A percentile compares a stretch with the other conserved stretches of the same genome.
Evolutionary conservation across 2,329 filamentous ascomycete genomes (phyloP).

Genomic region (Trichoderma brevicompactum): DNA sequence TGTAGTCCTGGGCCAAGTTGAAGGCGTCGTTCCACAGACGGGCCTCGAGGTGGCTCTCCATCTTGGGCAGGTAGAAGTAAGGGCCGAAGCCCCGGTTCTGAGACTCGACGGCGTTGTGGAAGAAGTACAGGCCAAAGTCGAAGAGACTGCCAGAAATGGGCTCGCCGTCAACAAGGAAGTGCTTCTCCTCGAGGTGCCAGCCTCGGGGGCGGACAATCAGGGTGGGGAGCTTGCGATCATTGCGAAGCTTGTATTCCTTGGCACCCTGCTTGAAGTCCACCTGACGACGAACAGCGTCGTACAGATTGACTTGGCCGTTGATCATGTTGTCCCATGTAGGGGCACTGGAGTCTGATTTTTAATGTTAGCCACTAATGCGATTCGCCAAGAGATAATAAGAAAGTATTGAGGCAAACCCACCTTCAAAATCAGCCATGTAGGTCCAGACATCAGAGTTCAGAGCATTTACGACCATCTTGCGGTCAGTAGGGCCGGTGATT

Average conservation of each 20-base stretch:
- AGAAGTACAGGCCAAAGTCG: conserved; percentile 99
- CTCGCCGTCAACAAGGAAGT: conserved; percentile 93
- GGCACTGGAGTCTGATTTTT: conserved; percentile 78
- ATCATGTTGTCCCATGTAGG: conserved; percentile 99
- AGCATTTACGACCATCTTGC: conserved; percentile 99
- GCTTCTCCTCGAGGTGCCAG: conserved; percentile 99
- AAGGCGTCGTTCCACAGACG: conserved; percentile 98
- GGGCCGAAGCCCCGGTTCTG: conserved; percentile 83
- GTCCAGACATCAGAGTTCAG: conserved; percentile 96
- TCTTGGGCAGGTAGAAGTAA: conserved; percentile 98
- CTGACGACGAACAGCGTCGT: conserved; percentile 91
- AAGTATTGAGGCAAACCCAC: conserved; percentile 52
- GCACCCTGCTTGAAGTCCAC: conserved; percentile 94
- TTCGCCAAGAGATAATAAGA: neutral
- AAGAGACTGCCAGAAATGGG: conserved; percentile 91
- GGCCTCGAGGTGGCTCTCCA: conserved; percentile 97
- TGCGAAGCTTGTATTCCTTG: conserved; percentile 98
- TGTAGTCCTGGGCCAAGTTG: conserved; percentile 92
- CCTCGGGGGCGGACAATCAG: conserved; percentile 93
- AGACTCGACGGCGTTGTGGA: conserved; percentile 92
- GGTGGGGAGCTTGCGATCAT: conserved; percentile 81
- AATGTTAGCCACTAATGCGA: neutral
- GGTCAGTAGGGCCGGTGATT: conserved; percentile 95
- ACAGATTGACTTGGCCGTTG: conserved; percentile 95
- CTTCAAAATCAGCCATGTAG: conserved; percentile 99